Percentiles rank a stretch among this genome's conserved stretches.
Conservation (phyloP, 2,329 filamentous ascomycete genomes). For the Apiospora hydei region DNA sequence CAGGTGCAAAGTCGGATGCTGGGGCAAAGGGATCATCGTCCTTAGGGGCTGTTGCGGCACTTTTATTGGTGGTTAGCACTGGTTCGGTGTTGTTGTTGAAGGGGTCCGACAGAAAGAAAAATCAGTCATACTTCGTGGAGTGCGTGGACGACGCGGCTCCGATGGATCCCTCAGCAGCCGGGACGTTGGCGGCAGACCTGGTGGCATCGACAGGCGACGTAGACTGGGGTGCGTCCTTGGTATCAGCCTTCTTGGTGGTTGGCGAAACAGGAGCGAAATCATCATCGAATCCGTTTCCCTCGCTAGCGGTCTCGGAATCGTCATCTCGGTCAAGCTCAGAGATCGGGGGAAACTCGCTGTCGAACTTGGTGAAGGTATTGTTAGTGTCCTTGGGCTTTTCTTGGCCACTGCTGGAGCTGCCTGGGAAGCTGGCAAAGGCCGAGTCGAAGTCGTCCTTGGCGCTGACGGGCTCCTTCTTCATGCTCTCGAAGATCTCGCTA, state of each 20-base stretch:
- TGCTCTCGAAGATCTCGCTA: slow-evolving; percentile 60
- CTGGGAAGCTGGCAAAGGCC: slow-evolving; percentile 79
- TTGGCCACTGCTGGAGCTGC: slow-evolving; percentile 53
- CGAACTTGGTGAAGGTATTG: slow-evolving; percentile 61
- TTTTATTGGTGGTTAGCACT: slow-evolving; percentile 35
- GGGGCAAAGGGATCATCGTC: slow-evolving; percentile 44
- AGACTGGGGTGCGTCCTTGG: slow-evolving; percentile 37
- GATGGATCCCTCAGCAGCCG: slow-evolving; percentile 34
- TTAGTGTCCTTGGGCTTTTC: slow-evolving; percentile 52
- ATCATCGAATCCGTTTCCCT: slow-evolving; percentile 88
- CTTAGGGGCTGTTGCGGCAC: slow-evolving; percentile 40
- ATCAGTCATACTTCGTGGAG: slow-evolving; percentile 40
- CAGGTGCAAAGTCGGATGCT: slow-evolving; percentile 41
- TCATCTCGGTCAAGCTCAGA: slow-evolving; percentile 84
- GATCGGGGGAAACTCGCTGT: slow-evolving; percentile 91
- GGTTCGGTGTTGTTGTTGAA: slow-evolving; percentile 4
- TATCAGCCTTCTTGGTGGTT: slow-evolving; percentile 44
- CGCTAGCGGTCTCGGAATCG: slow-evolving; percentile 82
- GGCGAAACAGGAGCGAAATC: slow-evolving; percentile 78
- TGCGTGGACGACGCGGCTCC: slow-evolving; percentile 31
- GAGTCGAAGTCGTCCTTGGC: slow-evolving; percentile 85
- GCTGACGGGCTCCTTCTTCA: slow-evolving; percentile 60
- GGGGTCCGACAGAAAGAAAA: slow-evolving; percentile 24
- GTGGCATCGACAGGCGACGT: slow-evolving; percentile 38
- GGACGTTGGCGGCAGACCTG: slow-evolving; percentile 41